phyloP scores from a whole-genome alignment of 2,329 filamentous ascomycete genomes.

The Sclerotinia spermophila region DNA sequence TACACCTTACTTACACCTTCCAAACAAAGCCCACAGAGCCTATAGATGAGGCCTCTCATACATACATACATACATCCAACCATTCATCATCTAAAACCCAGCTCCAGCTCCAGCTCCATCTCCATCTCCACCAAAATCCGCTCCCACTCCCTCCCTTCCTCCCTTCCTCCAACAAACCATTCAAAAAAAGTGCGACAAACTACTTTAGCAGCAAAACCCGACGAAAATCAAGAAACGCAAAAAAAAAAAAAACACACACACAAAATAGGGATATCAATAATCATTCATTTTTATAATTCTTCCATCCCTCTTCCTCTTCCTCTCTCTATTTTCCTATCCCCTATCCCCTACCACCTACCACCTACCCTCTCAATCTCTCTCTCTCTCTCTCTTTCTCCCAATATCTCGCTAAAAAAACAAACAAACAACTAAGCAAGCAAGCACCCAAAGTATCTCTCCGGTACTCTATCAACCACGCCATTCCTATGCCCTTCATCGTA shows the following conservation, averaged over 20 bases:
- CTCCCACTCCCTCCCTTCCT: too few relatives aligned
- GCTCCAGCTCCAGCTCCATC: too few relatives aligned
- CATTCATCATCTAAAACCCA: too few relatives aligned
- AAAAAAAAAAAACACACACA: not conserved
- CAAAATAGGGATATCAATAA: not conserved
- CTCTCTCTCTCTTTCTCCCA: not conserved
- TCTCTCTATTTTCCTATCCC: not conserved
- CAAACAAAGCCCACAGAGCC: too few relatives aligned
- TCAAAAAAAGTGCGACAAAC: too few relatives aligned
- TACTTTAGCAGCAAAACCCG: too few relatives aligned
- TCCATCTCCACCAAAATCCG: too few relatives aligned
- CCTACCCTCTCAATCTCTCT: not conserved
- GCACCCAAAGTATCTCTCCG: not conserved
- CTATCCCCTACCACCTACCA: too few relatives aligned
- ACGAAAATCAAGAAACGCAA: not conserved
- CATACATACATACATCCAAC: too few relatives aligned
- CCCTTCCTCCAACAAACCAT: too few relatives aligned
- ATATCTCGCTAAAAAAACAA: not conserved
- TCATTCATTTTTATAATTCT: not conserved
- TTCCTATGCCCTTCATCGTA: not conserved
- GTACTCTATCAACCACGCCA: not conserved
- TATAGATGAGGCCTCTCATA: too few relatives aligned
- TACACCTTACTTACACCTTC: too few relatives aligned
- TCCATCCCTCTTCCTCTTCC: not conserved
- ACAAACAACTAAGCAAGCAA: not conserved